Conservation (phyloP, 2,329 filamentous ascomycete species). For the Pseudogymnoascus destructans region DNA sequence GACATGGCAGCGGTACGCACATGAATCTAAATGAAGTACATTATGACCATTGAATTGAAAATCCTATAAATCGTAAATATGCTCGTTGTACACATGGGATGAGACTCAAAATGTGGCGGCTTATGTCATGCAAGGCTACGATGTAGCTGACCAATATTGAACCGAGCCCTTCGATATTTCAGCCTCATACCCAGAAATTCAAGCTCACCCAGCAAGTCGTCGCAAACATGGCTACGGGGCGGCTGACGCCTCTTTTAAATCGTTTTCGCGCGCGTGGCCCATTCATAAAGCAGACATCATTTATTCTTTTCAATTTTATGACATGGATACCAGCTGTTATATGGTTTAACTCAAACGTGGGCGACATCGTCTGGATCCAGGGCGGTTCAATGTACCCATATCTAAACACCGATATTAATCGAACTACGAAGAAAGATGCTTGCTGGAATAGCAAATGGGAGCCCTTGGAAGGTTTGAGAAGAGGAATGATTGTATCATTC, state of each 20-base stretch:
- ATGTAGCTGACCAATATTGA: conserved; percentile 3
- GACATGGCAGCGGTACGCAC: conserved; percentile 7
- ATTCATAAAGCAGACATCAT: conserved; percentile 27
- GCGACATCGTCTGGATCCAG: conserved; percentile 42
- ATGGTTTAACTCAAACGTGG: conserved; percentile 48
- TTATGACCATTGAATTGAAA: conserved; percentile 10
- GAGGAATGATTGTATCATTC: conserved; percentile 66
- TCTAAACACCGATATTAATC: conserved; percentile 53
- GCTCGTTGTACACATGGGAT: neutral
- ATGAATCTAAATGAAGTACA: conserved; percentile 9
- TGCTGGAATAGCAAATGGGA: conserved; percentile 47
- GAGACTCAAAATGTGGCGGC: neutral
- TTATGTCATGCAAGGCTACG: conserved; percentile 10
- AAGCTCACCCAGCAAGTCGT: neutral
- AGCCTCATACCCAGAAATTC: neutral
- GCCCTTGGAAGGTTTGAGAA: conserved; percentile 42
- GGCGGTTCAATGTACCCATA: conserved; percentile 67
- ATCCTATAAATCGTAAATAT: conserved; percentile 5
- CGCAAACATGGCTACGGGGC: conserved; percentile 11
- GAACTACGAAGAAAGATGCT: conserved; percentile 40
- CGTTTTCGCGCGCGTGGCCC: conserved; percentile 5
- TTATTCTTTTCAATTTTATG: conserved; percentile 38
- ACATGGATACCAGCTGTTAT: conserved; percentile 50
- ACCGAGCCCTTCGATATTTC: conserved; percentile 2
- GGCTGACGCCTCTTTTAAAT: conserved; percentile 17